Conservation (phyloP, 2,329 filamentous ascomycete genomes). For the Xylaria hypoxylon region DNA sequence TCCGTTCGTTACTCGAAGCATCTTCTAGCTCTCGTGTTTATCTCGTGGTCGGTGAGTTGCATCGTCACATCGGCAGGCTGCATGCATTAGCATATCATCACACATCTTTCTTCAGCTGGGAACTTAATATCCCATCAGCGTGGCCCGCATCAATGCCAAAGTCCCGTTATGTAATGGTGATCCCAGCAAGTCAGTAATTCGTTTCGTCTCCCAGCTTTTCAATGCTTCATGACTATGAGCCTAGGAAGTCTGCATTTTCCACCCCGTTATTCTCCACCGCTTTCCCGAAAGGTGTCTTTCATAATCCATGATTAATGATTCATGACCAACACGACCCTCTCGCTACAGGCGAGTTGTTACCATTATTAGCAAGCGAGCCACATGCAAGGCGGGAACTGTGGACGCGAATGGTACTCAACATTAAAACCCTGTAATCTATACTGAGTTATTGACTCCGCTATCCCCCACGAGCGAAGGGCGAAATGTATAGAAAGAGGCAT, state of each 20-base stretch:
- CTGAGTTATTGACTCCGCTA: neutral
- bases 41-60: constrained; percentile 5
- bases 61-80: constrained; percentile 9
- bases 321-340: neutral
- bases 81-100: constrained; percentile 8
- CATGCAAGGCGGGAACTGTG: constrained; percentile 7
- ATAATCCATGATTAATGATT: neutral
- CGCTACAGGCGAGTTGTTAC: constrained; percentile 15
- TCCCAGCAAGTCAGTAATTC: neutral
- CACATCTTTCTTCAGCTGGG: constrained; percentile 2
- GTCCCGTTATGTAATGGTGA: constrained; percentile 1
- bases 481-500: neutral
- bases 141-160: neutral
- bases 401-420: constrained; percentile 17
- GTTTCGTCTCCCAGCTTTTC: neutral
- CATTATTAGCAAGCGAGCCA: constrained; percentile 15
- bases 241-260: neutral
- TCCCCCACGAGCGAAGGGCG: neutral
- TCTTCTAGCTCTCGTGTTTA: neutral
- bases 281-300: neutral
- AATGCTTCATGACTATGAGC: neutral
- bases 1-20: neutral
- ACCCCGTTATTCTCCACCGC: neutral
- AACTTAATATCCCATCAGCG: neutral
- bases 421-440: neutral